Conservation (phyloP, 495 filamentous ascomycete species). For the Penicillium arizonense region DNA sequence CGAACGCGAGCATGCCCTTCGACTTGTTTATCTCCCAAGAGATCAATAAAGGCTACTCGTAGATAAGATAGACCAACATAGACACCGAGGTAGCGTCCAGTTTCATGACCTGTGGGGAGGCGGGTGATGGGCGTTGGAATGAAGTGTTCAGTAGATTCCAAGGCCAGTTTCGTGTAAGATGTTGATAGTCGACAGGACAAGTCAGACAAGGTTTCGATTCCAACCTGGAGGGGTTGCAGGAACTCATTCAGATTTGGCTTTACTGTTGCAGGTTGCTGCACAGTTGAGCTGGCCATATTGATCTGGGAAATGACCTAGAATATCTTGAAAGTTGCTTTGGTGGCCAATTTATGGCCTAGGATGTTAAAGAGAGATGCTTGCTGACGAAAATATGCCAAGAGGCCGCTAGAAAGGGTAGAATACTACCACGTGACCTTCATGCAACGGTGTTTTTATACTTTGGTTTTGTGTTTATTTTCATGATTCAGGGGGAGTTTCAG, state of each 20-base stretch:
- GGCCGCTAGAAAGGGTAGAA: too few species aligned
- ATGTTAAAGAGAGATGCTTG: too few species aligned
- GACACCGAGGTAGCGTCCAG: slow-evolving; percentile 66
- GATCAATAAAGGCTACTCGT: slow-evolving; percentile 69
- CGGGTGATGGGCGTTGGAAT: slow-evolving; percentile 71
- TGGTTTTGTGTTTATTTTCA: too few species aligned
- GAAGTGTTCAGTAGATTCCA: slow-evolving; percentile 62
- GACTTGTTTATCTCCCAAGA: slow-evolving; percentile 44
- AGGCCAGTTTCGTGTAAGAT: slow-evolving; percentile 58
- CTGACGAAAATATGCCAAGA: too few species aligned
- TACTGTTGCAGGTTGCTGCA: not conserved
- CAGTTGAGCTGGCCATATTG: too few species aligned
- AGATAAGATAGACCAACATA: slow-evolving; percentile 76
- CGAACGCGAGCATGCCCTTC: slow-evolving; percentile 39
- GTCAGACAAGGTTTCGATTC: slow-evolving; percentile 39
- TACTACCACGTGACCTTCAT: too few species aligned
- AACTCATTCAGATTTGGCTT: slow-evolving; percentile 12
- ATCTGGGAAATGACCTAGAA: too few species aligned
- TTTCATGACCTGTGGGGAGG: slow-evolving; percentile 56
- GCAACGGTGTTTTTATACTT: too few species aligned
- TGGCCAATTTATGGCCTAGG: too few species aligned
- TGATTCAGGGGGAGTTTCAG: too few species aligned
- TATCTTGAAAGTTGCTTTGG: too few species aligned
- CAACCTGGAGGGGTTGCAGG: slow-evolving; percentile 25
- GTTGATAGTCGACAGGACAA: slow-evolving; percentile 55